Conservation (phyloP, 2,329 filamentous ascomycete genomes). For the Daldinia sp. region DNA sequence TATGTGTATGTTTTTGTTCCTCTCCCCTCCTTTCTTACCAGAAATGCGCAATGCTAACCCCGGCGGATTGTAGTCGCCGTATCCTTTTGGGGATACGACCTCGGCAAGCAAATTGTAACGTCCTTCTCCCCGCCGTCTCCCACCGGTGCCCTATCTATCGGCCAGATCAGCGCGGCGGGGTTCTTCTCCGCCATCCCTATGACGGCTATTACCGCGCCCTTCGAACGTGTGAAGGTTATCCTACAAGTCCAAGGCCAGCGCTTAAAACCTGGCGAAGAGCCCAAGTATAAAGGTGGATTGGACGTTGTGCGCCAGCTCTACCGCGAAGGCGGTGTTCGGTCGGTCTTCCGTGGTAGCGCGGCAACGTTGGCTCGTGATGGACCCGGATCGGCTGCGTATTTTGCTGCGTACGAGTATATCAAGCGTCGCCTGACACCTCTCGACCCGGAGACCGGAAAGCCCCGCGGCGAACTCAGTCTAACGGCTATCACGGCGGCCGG, state of each 20-base stretch:
- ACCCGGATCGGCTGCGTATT: conserved; percentile 92
- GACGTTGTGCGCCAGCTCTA: conserved; percentile 96
- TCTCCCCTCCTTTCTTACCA: background rate
- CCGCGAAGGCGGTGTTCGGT: conserved; percentile 86
- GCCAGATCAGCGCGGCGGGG: conserved; percentile 87
- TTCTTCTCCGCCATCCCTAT: conserved; percentile 98
- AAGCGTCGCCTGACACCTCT: conserved; percentile 87
- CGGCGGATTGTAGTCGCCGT: conserved; percentile 65
- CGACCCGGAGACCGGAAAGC: conserved; percentile 75
- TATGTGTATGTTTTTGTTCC: conserved; percentile 82
- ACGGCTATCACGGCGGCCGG: conserved; percentile 85
- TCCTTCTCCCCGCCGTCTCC: conserved; percentile 70
- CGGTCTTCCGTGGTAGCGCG: conserved; percentile 88
- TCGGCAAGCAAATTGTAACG: conserved; percentile 89
- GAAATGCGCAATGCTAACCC: conserved; percentile 12
- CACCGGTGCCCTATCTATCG: conserved; percentile 78
- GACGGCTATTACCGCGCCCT: conserved; percentile 98
- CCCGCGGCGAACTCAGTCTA: conserved; percentile 80
- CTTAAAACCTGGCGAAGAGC: conserved; percentile 87
- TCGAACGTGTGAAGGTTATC: conserved; percentile 98
- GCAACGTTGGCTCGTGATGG: conserved; percentile 95
- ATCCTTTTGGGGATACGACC: conserved; percentile 87
- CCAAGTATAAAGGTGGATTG: conserved; percentile 83
- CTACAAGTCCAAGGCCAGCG: conserved; percentile 94
- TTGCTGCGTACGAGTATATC: conserved; percentile 95